Percentiles rank a stretch among this genome's conserved stretches.
Conservation (phyloP, 345 rosid genomes). For the Streptanthus diversifolius region DNA sequence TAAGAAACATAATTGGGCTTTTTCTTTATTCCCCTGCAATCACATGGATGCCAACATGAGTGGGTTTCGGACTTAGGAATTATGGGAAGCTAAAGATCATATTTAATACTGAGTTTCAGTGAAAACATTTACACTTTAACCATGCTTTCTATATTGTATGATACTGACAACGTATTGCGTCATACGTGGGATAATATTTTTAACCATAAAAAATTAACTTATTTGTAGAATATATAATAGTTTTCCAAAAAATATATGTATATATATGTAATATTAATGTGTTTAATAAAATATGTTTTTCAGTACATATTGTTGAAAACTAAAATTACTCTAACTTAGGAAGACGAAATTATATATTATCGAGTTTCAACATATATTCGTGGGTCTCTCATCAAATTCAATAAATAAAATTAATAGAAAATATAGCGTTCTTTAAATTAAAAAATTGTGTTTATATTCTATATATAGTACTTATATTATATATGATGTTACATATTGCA, state of each 20-base stretch:
- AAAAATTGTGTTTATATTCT: neutral
- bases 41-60: conserved; percentile 30
- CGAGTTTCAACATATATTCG: neutral
- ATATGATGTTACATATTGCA: neutral
- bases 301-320: neutral
- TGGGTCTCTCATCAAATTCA: neutral
- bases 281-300: neutral
- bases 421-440: neutral
- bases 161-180: neutral
- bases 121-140: neutral
- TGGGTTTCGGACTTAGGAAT: conserved; percentile 7
- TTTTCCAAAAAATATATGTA: no score
- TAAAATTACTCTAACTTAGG: neutral
- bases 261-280: no score
- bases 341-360: neutral
- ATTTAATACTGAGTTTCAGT: conserved; percentile 9
- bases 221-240: neutral
- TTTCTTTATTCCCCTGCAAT: neutral
- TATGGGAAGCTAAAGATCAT: neutral
- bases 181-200: neutral
- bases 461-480: neutral
- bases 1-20: conserved; percentile 4
- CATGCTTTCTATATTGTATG: neutral
- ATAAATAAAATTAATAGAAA: neutral
- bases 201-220: neutral